Evolutionary conservation across 1,284 basidiomycete species (phyloP).

Genomic region (Blastosporella zonata): DNA sequence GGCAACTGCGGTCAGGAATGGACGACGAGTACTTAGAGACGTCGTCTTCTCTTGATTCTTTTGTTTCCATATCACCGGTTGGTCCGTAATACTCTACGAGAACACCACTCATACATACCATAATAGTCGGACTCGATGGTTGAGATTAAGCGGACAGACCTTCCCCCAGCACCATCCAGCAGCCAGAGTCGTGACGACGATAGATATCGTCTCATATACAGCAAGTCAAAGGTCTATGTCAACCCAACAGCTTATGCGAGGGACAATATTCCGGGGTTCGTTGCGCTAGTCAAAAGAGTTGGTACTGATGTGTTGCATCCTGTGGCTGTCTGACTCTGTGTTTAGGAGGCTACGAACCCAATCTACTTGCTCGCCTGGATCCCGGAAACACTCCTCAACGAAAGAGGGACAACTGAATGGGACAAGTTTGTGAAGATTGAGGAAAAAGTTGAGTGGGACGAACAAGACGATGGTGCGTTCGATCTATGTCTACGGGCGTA

Average conservation of each 20-base stretch:
- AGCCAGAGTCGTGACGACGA: conserved; percentile 45
- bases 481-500: background rate
- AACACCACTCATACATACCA: conserved; percentile 7
- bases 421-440: conserved; percentile 84
- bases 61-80: conserved; percentile 31
- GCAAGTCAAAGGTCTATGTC: conserved; percentile 90
- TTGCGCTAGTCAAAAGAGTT: conserved; percentile 82
- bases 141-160: conserved; percentile 58
- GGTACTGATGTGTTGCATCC: conserved; percentile 23
- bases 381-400: conserved; percentile 74
- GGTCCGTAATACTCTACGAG: conserved; percentile 7
- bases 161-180: conserved; percentile 20
- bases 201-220: conserved; percentile 75
- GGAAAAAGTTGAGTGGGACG: conserved; percentile 53
- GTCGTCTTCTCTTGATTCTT: conserved; percentile 34
- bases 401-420: conserved; percentile 76
- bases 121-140: conserved; percentile 69
- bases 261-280: conserved; percentile 93
- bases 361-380: conserved; percentile 83
- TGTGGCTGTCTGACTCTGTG: conserved; percentile 11
- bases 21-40: conserved; percentile 20
- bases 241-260: conserved; percentile 89
- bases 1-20: conserved; percentile 18
- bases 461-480: conserved; percentile 69
- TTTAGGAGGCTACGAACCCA: conserved; percentile 68